Evolutionary conservation across 2,329 filamentous ascomycete genomes (phyloP).

Genomic region (Clonostachys rhizophaga): DNA sequence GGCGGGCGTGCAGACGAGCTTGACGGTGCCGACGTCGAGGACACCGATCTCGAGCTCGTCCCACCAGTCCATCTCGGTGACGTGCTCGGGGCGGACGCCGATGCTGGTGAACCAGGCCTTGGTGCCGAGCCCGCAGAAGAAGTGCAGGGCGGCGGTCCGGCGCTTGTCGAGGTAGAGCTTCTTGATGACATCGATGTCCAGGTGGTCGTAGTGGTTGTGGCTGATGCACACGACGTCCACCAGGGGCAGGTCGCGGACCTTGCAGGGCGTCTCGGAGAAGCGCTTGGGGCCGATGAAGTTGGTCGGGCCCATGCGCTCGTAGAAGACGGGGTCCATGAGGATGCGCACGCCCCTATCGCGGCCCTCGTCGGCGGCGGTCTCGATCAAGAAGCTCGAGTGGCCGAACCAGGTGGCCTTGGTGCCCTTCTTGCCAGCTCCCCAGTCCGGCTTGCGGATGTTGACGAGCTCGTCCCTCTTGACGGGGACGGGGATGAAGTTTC

Average conservation of each 20-base stretch:
- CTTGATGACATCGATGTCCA: constrained; percentile 67
- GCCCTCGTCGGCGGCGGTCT: too few relatives aligned
- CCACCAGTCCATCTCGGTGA: constrained; percentile 90
- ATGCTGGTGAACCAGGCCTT: constrained; percentile 67
- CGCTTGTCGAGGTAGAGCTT: constrained; percentile 38
- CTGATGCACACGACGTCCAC: constrained; percentile 71
- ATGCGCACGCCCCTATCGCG: constrained; percentile 59
- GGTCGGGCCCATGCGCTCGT: constrained; percentile 61
- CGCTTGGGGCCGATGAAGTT: constrained; percentile 56
- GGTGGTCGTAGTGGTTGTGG: constrained; percentile 84
- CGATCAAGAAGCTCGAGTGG: too few relatives aligned
- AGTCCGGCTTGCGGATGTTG: too few relatives aligned
- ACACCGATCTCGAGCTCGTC: constrained; percentile 65
- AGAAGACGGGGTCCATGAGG: constrained; percentile 84
- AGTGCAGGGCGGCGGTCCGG: constrained; percentile 60
- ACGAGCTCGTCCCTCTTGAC: too few relatives aligned
- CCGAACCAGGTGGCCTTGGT: too few relatives aligned
- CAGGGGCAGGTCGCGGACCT: constrained; percentile 66
- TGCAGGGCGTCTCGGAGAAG: constrained; percentile 69
- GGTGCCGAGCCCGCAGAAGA: constrained; percentile 75
- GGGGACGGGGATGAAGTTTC: too few relatives aligned
- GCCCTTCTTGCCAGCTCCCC: too few relatives aligned
- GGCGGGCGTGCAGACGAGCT: constrained; percentile 62
- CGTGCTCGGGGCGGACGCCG: constrained; percentile 54
- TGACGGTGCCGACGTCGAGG: constrained; percentile 1